Evolutionary conservation across 2,329 filamentous ascomycete species (phyloP).

Genomic region (Colletotrichum sp.): DNA sequence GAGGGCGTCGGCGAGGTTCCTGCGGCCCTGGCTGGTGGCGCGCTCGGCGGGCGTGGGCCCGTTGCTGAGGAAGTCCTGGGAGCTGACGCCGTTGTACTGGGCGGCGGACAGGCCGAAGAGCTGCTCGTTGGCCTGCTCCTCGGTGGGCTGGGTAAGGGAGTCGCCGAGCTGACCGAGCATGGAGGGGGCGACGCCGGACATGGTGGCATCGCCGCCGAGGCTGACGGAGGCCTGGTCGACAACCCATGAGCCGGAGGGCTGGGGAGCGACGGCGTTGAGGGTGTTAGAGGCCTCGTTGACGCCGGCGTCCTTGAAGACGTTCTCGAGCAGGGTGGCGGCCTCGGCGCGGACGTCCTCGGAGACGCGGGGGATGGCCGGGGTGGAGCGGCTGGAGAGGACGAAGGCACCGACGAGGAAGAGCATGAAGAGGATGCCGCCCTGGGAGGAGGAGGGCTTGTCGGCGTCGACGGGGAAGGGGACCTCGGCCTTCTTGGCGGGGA

Average conservation of each 20-base stretch:
- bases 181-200: conserved; percentile 59
- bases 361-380: conserved; percentile 76
- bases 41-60: conserved; percentile 43
- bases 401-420: conserved; percentile 96
- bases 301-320: conserved; percentile 81
- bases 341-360: conserved; percentile 82
- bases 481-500: conserved; percentile 60
- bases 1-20: conserved; percentile 81
- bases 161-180: conserved; percentile 72
- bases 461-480: conserved; percentile 49
- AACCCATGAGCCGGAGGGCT: conserved; percentile 58
- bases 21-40: conserved; percentile 67
- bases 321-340: conserved; percentile 78
- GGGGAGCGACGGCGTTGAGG: conserved; percentile 53
- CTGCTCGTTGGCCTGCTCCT: conserved; percentile 87
- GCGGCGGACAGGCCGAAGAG: conserved; percentile 84
- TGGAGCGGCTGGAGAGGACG: conserved; percentile 83
- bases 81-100: conserved; percentile 87
- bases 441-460: conserved; percentile 69
- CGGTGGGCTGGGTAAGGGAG: conserved; percentile 74
- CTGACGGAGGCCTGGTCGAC: conserved; percentile 39
- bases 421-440: conserved; percentile 88
- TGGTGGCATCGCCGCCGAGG: conserved; percentile 46
- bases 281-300: conserved; percentile 53
- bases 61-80: conserved; percentile 73